Percentiles rank a stretch among this genome's conserved stretches.
Conservation (phyloP, 1,139 yeast species). For the Suhomyces yuchorum region DNA sequence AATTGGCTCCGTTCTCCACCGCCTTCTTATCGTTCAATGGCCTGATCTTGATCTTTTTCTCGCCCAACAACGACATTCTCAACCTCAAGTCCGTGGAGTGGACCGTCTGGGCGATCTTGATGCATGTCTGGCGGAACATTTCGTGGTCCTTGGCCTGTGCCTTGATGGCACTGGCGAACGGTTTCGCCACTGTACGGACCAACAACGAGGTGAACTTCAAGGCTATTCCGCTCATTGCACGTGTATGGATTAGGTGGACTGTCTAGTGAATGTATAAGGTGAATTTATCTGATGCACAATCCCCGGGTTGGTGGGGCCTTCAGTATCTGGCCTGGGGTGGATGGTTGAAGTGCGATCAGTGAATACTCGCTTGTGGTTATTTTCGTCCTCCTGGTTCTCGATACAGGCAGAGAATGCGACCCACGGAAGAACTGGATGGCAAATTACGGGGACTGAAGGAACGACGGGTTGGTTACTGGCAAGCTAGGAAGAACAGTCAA, state of each 20-base stretch:
- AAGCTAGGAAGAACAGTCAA: too few species aligned
- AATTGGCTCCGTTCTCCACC: conserved; percentile 79
- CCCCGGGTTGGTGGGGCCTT: not conserved
- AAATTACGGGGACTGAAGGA: not conserved
- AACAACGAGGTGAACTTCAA: conserved; percentile 74
- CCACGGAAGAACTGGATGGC: not conserved
- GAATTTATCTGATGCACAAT: not conserved
- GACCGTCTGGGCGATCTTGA: conserved; percentile 69
- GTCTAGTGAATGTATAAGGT: not conserved
- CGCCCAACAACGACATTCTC: conserved; percentile 67
- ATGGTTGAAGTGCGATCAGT: not conserved
- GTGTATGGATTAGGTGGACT: not conserved
- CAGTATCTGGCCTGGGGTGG: not conserved
- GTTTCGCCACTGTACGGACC: conserved; percentile 79
- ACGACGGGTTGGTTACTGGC: too few species aligned
- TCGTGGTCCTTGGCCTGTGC: conserved; percentile 79
- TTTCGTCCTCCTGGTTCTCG: not conserved
- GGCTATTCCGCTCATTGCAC: conserved; percentile 57
- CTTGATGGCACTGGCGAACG: conserved; percentile 72
- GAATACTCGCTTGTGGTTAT: not conserved
- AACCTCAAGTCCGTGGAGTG: conserved; percentile 68
- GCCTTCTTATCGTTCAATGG: conserved; percentile 87
- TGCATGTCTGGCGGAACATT: conserved; percentile 61
- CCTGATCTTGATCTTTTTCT: conserved; percentile 57
- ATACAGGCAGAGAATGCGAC: not conserved